Base-by-base conservation (phyloP, 192 early-diverging fungal species). In the Coemansia sp. region DNA sequence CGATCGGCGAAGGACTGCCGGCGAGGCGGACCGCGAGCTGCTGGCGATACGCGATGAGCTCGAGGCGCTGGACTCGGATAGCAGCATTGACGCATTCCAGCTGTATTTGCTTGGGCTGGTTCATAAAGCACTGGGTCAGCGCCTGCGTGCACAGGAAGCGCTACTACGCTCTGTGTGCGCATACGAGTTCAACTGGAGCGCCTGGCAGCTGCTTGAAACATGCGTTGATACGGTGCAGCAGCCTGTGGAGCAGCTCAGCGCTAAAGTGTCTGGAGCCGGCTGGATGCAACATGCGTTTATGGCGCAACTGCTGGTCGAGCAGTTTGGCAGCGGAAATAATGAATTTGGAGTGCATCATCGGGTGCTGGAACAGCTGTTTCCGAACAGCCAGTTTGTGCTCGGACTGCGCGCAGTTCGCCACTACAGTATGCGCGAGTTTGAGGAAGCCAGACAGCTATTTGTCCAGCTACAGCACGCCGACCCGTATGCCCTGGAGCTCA, bases 141-240 rank as follows among this genome's bases (percentile, higher is more conserved):
- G 57, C 29, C 47, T 51, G 21, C 69, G 75, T 56, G 89, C 92
- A 2, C 67, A 77, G 39, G 59, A 70, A 14, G 69, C 83, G 15
- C 75, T 94, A 6, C 24, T 93, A 15, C 64, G 83, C 55, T 90
- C 94, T 9, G 72, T 98, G 1, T 63, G 72, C 15, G 66, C 66
- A 66, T 95, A 87, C 67, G 90, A 88, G 25, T 94, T 81, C 76
- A 93, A 95, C 72, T 97, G 94, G 94, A 91, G 88, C 53, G 93
- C 93, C 21, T 98, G 96, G 96, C 66, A 85, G 53, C 92, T 90
- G 45, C 76, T 97, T 1, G 87, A 74, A 5, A 62, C 76, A 8
- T 82, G 84, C 48, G 60, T 91, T 6, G 68, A 76, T 50, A 63
- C 76, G 7, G 52, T 45, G 5, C 64, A 62, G 17, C 71, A 43